Evolutionary conservation across 83 land plant species (phyloP).

Genomic region (Thuja plicata): DNA sequence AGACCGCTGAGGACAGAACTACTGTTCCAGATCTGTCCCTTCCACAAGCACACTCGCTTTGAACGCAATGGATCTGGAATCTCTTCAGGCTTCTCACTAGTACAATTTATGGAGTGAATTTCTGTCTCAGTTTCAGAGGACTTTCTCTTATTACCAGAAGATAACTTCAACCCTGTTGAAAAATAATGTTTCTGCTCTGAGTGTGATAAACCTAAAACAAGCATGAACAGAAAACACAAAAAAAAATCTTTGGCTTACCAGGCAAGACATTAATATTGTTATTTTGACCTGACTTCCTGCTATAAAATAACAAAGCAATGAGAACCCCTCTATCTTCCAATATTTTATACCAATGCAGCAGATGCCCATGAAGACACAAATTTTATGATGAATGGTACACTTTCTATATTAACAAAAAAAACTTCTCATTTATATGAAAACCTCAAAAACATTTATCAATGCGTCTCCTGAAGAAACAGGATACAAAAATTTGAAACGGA

Average conservation of each 20-base stretch:
- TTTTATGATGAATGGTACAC: not conserved
- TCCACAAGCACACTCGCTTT: not conserved
- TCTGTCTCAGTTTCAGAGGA: not conserved
- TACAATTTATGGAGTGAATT: not conserved
- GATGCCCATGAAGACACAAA: not conserved
- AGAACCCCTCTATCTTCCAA: not conserved
- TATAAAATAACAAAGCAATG: not conserved
- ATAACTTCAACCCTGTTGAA: not conserved
- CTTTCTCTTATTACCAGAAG: not conserved
- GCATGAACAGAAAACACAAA: not conserved
- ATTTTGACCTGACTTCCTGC: slow-evolving; percentile 11
- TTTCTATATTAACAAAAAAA: no score
- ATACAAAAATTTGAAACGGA: not conserved
- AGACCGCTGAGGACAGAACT: not conserved
- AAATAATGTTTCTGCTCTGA: not conserved
- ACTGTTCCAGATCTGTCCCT: not conserved
- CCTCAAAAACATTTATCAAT: not conserved
- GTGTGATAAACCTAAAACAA: not conserved
- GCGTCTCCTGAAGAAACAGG: not conserved
- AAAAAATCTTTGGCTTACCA: not conserved
- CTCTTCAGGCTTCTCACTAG: not conserved
- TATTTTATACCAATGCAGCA: not conserved
- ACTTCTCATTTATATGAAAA: not conserved
- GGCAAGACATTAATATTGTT: not conserved
- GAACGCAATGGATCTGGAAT: not conserved